Evolutionary conservation across 306 rosid species (phyloP), one percentile per base, ranked within the genome.

Genomic region (Vigna trinervia): DNA sequence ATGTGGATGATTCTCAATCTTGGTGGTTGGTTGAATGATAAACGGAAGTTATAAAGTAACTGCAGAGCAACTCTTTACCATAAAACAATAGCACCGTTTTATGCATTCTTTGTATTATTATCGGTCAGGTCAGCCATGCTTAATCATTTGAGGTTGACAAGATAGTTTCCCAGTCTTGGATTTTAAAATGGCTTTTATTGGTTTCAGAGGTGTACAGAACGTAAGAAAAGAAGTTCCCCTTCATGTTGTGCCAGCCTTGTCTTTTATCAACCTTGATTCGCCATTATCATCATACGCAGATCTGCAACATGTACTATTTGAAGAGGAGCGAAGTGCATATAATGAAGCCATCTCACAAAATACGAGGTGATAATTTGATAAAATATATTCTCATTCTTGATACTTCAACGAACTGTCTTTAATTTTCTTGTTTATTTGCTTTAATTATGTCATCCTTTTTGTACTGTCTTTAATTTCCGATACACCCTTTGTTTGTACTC

Each of bases 201-300:
- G 77, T 79, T 87, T 58, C 89, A 96, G 99, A 81, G 97, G 96
- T 81, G 99, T 98, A 12, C 97, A 89, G 82, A 88, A 69, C 78
- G 79, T 80, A 63, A 86, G 97, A 90, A 96, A 88, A 87, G 99
- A 96, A 90, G 89, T 96, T 80, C 96, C 98, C 52, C 99, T 96
- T 50, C 78, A 82, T 76, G 99, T 96, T 13, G 78, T 88, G 82
- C 96, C 98, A 1, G 81, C 96, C 68, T 62, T 84, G 5, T 85
- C 92, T 75, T 87, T 96, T 78, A 56, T 86, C 75, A 88, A 85
- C 74, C 90, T 96, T 20, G 92, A 86, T 72, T 87, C 97, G 3
- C 93, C 99, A 17, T 83, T 96, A 68, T 84, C 67, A 8, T 89
- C 99, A 28, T 92, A 88, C 70, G 86, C 87, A 50, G 99, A 96